Conservation (phyloP, 306 rosid species). For the Carpinus fangiana region DNA sequence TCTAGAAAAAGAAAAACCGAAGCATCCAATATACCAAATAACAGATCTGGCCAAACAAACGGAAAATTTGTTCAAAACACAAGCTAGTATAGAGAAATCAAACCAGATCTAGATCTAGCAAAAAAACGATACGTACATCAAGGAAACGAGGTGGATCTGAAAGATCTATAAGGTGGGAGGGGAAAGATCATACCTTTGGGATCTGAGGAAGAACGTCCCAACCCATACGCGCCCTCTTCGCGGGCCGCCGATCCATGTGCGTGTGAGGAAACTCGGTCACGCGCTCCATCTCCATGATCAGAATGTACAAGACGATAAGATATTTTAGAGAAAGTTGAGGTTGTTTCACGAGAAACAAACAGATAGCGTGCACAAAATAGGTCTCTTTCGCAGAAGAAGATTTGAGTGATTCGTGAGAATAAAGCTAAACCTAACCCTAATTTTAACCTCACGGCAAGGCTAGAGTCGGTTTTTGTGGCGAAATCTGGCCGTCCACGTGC, state of each 20-base stretch:
- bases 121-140: background rate
- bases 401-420: background rate
- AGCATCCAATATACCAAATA: background rate
- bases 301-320: background rate
- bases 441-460: slow-evolving; percentile 38
- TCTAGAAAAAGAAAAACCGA: background rate
- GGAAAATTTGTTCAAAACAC: slow-evolving; percentile 19
- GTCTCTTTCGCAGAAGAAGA: background rate
- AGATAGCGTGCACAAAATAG: background rate
- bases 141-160: slow-evolving; percentile 40
- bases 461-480: slow-evolving; percentile 10
- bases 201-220: slow-evolving; percentile 87
- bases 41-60: background rate
- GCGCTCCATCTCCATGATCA: slow-evolving; percentile 85
- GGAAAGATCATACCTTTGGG: slow-evolving; percentile 65
- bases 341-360: background rate
- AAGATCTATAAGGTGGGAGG: background rate
- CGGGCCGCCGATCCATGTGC: slow-evolving; percentile 88
- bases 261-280: slow-evolving; percentile 80
- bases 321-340: background rate
- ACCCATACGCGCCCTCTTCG: slow-evolving; percentile 91
- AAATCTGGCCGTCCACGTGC: slow-evolving; percentile 63
- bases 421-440: slow-evolving; percentile 40
- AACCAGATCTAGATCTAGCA: slow-evolving; percentile 42
- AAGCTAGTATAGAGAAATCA: slow-evolving; percentile 29